Evolutionary conservation across 768 basidiomycete species (phyloP), one percentile per base, ranked within the genome.

Genomic region (Chlorophyllum brunneum): DNA sequence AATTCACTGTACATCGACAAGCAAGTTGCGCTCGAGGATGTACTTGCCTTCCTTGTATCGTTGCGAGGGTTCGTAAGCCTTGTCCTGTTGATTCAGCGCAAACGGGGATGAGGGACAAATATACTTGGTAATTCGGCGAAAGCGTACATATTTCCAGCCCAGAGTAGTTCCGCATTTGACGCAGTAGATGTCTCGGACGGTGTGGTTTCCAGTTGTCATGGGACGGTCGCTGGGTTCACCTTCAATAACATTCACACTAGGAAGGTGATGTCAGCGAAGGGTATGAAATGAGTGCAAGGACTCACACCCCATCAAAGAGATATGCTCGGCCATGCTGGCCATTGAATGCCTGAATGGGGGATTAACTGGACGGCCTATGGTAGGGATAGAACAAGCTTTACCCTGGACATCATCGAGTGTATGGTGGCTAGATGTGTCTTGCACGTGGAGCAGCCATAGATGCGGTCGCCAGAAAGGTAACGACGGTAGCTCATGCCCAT

Each of bases 21-120:
- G 86, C 62, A 92, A 78, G 65, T 89, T 90, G 63, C 92, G 86
- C 72, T 99, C 95, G 57, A 99, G 88, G 66, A 99, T 98, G 69
- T 83, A 97, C 76, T 94, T 94, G 65, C 94, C 93, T 74, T 99
- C 95, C 66, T 99, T 99, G 78, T 98, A 99, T 69, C 88, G 92
- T 79, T 99, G 95, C 6, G 84, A 79, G 9, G 77, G 65, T 64
- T 98, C 95, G 65, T 85, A 97, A 13, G 95, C 95, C 51, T 83
- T 83, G 67, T 97, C 95, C 95, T 97, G 62, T 39, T 40, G 24
- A 36, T n/a, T 43, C 45, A 45, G 41, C n/a, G 46, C 29, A 54
- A 38, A 59, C 48, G 41, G 31, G 38, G 44, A 54, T 57, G 55
- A n/a, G 36, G 30, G 16, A 15, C 39, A 45, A 26, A 41, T 34